Evolutionary conservation across 2,329 filamentous ascomycete species (phyloP), one percentile per base, ranked within the genome.

Genomic region (Scolecobasidium constrictum): DNA sequence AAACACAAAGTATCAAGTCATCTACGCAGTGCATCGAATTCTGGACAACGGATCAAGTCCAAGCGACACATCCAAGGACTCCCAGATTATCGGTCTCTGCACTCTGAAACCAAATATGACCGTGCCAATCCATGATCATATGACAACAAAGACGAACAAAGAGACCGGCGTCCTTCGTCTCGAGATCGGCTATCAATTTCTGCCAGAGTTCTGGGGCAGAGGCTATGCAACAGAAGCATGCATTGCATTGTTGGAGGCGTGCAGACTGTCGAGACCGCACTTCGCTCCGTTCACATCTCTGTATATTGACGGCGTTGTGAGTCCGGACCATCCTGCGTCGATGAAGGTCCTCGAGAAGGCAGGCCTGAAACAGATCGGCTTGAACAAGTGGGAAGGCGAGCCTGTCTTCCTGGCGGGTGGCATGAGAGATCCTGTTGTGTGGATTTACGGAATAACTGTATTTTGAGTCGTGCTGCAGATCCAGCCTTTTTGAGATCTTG

Each of bases 281-380:
- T 59, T 55, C 53, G 28, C 40, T 4, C 50, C 52, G 4, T 58
- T 48, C 42, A 42, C 51, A 12, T 55, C 50, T 16, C 40, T 61
- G 3, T 58, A 54, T 44, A 44, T 60, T n/a, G 43, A 55, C 35
- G 55, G 51, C 0, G 50, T 61, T 39, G 56, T 60, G 16, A 58
- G 58, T 46, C 41, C 38, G 9, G 49, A 48, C n/a, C 61, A 61
- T 42, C 48, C 50, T 1, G 46, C 51, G 15, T 60, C 58, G 42
- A 13, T 45, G 43, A 47, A 49, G n/a, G 57, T 61, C 1, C 53
- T 60, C 56, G 45, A 48, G 4, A 61, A 61, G 43, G 36, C 38
- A 17, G 55, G 50, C 13, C 52, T 61, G 49, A 42, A 35, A 40
- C 47, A 52, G 26, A 49, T 38, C 19, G 59, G 56, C 2, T 36